phyloP scores from a whole-genome alignment of 2,329 filamentous ascomycete species.

The Sarocladium brachiariae region DNA sequence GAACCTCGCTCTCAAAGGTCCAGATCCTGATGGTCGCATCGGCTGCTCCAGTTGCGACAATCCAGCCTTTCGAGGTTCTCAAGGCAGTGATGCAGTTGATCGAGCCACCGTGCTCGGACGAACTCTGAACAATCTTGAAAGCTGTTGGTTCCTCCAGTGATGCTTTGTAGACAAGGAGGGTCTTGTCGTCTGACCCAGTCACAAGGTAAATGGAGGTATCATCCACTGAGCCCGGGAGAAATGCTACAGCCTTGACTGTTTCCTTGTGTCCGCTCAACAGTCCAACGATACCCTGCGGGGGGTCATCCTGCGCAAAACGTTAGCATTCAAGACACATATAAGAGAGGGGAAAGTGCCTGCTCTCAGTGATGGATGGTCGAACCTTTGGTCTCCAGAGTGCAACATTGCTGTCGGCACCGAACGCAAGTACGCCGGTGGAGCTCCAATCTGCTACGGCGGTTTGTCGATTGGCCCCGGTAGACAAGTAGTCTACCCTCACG shows the following conservation, averaged over 20 bases:
- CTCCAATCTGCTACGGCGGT: conserved; percentile 89
- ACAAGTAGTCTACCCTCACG: conserved; percentile 48
- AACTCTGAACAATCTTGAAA: conserved; percentile 42
- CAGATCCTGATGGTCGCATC: conserved; percentile 70
- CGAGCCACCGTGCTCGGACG: conserved; percentile 60
- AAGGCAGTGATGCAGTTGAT: conserved; percentile 61
- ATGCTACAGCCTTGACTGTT: conserved; percentile 76
- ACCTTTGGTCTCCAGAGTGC: conserved; percentile 79
- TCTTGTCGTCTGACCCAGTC: conserved; percentile 76
- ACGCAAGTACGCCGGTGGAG: conserved; percentile 66
- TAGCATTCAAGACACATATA: no score
- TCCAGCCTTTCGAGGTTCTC: conserved; percentile 26
- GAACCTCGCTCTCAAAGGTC: conserved; percentile 47
- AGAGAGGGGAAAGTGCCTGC: no score
- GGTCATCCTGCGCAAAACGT: no score
- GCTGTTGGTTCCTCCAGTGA: conserved; percentile 12
- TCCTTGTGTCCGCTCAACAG: conserved; percentile 73
- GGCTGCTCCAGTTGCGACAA: conserved; percentile 73
- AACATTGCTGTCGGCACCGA: conserved; percentile 82
- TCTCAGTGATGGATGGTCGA: no score
- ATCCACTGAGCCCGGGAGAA: conserved; percentile 49
- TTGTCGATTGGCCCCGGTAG: conserved; percentile 84
- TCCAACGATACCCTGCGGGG: conserved; percentile 50
- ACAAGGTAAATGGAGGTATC: conserved; percentile 54
- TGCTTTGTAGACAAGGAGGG: conserved; percentile 63